A percentile compares a stretch with the other conserved stretches of the same genome.
phyloP scores from a whole-genome alignment of 2,329 filamentous ascomycete genomes.

The Penicillium sp. region DNA sequence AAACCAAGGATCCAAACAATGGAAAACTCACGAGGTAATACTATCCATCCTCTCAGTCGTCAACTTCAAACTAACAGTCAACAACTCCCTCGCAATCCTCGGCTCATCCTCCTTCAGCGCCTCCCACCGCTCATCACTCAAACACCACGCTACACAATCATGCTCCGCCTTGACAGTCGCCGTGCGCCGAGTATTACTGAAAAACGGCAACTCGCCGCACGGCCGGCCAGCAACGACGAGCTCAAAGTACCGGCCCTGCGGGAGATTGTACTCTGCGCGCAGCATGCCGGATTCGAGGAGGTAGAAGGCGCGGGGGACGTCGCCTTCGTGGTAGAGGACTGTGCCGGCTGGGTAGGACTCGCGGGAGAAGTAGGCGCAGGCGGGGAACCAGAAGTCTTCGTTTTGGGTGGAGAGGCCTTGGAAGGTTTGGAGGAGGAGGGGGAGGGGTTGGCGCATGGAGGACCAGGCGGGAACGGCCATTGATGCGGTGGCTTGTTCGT shows the following conservation, averaged over 20 bases:
- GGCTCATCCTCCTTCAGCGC: constrained; percentile 70
- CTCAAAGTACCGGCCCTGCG: constrained; percentile 86
- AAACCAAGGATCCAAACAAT: background rate
- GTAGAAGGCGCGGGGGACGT: constrained; percentile 81
- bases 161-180: constrained; percentile 83
- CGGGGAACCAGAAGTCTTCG: constrained; percentile 93
- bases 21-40: constrained; percentile 58
- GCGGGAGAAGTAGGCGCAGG: constrained; percentile 71
- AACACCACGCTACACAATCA: constrained; percentile 78
- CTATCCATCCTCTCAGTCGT: constrained; percentile 89
- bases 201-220: constrained; percentile 95
- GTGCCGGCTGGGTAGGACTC: constrained; percentile 69
- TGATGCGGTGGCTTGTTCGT: constrained; percentile 59
- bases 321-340: constrained; percentile 75
- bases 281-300: constrained; percentile 87
- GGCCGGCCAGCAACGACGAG: constrained; percentile 93
- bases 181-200: constrained; percentile 83
- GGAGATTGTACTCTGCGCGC: constrained; percentile 84
- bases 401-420: constrained; percentile 81
- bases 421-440: constrained; percentile 93
- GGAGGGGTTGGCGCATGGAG: constrained; percentile 84
- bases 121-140: constrained; percentile 72
- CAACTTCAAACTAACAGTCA: constrained; percentile 86
- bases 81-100: constrained; percentile 78
- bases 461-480: constrained; percentile 69